phyloP scores from a whole-genome alignment of 2,329 filamentous ascomycete species.

The Dichotomopilus funicola region DNA sequence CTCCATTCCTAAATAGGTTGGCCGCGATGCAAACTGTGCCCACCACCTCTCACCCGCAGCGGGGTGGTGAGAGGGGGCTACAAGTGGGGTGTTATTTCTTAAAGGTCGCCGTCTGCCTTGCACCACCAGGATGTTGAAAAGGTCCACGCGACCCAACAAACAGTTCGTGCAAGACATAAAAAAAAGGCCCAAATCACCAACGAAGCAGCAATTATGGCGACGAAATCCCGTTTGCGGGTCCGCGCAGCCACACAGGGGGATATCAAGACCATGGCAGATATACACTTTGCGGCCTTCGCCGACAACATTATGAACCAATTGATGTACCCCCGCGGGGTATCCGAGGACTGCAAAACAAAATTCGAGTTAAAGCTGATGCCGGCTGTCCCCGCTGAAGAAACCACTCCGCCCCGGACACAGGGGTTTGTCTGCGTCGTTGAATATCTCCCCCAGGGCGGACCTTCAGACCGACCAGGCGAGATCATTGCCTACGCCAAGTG shows the following conservation, averaged over 20 bases:
- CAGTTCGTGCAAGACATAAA: neutral
- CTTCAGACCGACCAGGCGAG: constrained; percentile 15
- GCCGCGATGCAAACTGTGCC: too few relatives aligned
- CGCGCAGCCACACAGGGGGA: constrained; percentile 23
- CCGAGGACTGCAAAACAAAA: constrained; percentile 13
- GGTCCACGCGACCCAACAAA: too few relatives aligned
- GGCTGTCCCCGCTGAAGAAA: neutral
- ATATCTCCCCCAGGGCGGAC: constrained; percentile 12
- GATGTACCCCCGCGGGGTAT: constrained; percentile 22
- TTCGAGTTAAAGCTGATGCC: constrained; percentile 18
- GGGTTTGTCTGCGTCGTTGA: constrained; percentile 25
- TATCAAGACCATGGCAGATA: constrained; percentile 12
- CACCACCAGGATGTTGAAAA: too few relatives aligned
- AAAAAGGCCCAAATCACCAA: neutral
- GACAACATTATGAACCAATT: constrained; percentile 21
- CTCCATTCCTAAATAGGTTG: too few relatives aligned
- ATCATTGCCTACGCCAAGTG: constrained; percentile 29
- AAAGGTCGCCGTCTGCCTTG: too few relatives aligned
- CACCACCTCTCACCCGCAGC: too few relatives aligned
- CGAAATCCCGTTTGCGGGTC: constrained; percentile 18
- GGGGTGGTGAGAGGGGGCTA: too few relatives aligned
- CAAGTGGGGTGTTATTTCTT: too few relatives aligned
- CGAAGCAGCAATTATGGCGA: neutral
- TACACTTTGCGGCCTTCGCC: constrained; percentile 23
- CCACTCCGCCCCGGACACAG: constrained; percentile 3